Percentiles rank a stretch among this genome's conserved stretches.
These are phyloP conservation scores for Malassezia dermatis DNA, from an alignment of 1,284 basidiomycete species.

Conservation along the genomic window DNA sequence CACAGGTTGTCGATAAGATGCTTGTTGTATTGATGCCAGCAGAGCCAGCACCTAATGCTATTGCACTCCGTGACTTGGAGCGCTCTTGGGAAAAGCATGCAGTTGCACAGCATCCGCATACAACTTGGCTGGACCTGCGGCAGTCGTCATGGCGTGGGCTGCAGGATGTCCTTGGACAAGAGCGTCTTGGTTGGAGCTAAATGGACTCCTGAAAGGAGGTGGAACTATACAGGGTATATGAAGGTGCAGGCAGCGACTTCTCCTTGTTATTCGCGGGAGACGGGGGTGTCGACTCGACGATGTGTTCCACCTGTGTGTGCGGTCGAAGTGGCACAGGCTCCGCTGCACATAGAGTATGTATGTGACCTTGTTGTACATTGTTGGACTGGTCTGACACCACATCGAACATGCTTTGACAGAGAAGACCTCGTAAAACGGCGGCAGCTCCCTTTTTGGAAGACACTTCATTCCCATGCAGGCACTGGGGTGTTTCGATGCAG, in stretches of 20 bases:
- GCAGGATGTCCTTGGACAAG: background rate
- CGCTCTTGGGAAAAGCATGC: background rate
- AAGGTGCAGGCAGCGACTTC: background rate
- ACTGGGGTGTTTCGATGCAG: slow-evolving; percentile 54
- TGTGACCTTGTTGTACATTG: background rate
- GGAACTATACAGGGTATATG: background rate
- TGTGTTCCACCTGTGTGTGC: slow-evolving; percentile 2
- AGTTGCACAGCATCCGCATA: background rate
- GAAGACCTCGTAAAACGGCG: slow-evolving; percentile 38
- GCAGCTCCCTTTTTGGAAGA: slow-evolving; percentile 41
- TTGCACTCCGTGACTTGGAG: background rate
- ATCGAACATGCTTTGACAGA: slow-evolving; percentile 9
- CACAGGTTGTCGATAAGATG: slow-evolving; percentile 1
- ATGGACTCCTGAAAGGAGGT: background rate
- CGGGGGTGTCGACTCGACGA: background rate
- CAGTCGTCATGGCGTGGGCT: background rate
- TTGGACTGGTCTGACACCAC: background rate
- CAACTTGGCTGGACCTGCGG: background rate
- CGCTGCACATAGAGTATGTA: slow-evolving; percentile 13
- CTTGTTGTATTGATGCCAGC: slow-evolving; percentile 2
- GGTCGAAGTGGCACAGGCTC: slow-evolving; percentile 2
- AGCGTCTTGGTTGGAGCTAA: background rate
- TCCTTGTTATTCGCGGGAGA: background rate
- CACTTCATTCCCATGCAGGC: slow-evolving; percentile 32
- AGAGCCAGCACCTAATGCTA: background rate